These are phyloP conservation scores for Coemansia sp. DNA, from an alignment of 192 early-diverging fungal species.

Conservation along the genomic window DNA sequence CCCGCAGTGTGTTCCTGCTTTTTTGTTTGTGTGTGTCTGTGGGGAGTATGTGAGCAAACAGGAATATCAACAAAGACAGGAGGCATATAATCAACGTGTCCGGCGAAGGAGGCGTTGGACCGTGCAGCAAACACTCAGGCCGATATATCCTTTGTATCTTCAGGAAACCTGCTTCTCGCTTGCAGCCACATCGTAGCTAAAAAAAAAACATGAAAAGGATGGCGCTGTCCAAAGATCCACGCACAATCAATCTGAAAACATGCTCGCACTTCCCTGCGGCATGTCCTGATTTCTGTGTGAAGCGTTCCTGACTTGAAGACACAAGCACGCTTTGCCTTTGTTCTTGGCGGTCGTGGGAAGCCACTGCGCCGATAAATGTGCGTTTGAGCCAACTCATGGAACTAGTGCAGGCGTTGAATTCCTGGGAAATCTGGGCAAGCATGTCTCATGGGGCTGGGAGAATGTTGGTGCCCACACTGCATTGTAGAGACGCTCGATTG, in stretches of 20 bases:
- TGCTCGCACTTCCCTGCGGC: no score
- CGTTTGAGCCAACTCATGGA: neutral
- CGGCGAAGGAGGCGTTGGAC: neutral
- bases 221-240: neutral
- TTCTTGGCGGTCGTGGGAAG: neutral
- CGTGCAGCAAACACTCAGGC: neutral
- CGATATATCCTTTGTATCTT: neutral
- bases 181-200: neutral
- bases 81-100: conserved; percentile 2
- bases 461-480: neutral
- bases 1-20: neutral
- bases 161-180: neutral
- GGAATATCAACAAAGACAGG: neutral
- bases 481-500: neutral
- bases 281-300: neutral
- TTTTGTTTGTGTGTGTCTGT: neutral
- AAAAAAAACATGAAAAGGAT: neutral
- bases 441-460: neutral
- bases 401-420: neutral
- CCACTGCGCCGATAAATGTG: neutral
- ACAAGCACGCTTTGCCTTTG: neutral
- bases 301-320: neutral
- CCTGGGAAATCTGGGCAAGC: neutral
- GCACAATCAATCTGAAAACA: neutral
- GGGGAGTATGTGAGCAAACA: neutral